Evolutionary conservation across 2,329 filamentous ascomycete genomes (phyloP), one percentile per base, ranked within the genome.

Genomic region (Byssochlamys sp.): DNA sequence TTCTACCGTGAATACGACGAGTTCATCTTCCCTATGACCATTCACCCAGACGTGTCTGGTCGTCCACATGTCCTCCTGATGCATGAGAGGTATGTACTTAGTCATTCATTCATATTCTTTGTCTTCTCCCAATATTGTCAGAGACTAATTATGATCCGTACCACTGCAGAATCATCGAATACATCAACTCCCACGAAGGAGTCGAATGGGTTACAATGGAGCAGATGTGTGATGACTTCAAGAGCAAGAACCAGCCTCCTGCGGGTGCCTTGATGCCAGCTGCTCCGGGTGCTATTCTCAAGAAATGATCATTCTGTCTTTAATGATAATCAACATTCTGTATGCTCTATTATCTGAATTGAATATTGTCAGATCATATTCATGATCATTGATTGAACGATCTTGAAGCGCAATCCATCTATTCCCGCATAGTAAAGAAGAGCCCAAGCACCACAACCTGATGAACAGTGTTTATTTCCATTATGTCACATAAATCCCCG

Each of bases 1-100:
- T 89, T 88, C 65, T 90, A 90, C 68, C 78, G 86, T 28, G 86
- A 90, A 69, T 86, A 89, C 61, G 86, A 90, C 63, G 85, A 88
- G 63, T 90, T 90, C 60, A 81, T 89, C 55, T 90, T 90, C 64
- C 87, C 88, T 0, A 87, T 90, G 71, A 90, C 87, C 0, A 86
- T 90, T 35, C 87, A 90, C 69, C 88, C 87, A 0, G 87, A 90
- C 65, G 84, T 88, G 0, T 85, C 81, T 2, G 88, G 88, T 0
- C 78, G 86, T 19, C 87, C 87, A 0, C 87, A 90, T 70, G 87
- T 84, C 0, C 64, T 90, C 28, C 73, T 89, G 5, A 89, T 90
- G 86, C 85, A 89, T 61, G 85, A 90, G 71, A 79, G 84, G 80
- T 83, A 69, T 63, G 71, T 65, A 49, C n/a, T 14, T n/a, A n/a